phyloP scores from a whole-genome alignment of 2,329 filamentous ascomycete species.

The Colletotrichum gloeosporioides region DNA sequence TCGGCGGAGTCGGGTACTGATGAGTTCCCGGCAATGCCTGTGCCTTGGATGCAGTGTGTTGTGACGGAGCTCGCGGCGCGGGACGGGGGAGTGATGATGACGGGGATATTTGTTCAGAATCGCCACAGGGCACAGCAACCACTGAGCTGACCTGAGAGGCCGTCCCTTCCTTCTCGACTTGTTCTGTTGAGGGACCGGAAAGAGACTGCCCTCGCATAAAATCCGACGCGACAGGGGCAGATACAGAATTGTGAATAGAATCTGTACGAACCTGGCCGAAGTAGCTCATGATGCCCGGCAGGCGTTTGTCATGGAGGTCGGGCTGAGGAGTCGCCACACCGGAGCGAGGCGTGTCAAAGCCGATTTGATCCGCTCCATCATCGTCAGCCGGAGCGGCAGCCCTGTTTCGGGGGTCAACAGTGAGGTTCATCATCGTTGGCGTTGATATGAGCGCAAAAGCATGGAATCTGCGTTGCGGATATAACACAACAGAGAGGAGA shows the following conservation, averaged over 20 bases:
- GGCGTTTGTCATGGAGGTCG: slow-evolving; percentile 91
- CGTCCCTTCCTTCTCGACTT: slow-evolving; percentile 12
- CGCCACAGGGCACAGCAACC: slow-evolving; percentile 19
- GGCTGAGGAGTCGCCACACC: slow-evolving; percentile 93
- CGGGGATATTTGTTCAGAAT: slow-evolving; percentile 19
- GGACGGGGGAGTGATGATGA: neutral
- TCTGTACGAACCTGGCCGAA: slow-evolving; percentile 99
- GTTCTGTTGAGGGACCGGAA: slow-evolving; percentile 18
- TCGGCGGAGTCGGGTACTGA: slow-evolving; percentile 25
- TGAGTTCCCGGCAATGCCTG: slow-evolving; percentile 4
- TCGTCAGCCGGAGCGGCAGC: slow-evolving; percentile 66
- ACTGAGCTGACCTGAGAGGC: slow-evolving; percentile 18
- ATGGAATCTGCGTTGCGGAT: neutral
- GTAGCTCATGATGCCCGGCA: slow-evolving; percentile 96
- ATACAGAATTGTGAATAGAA: slow-evolving; percentile 48
- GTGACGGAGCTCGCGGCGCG: neutral
- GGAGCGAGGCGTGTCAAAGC: slow-evolving; percentile 86
- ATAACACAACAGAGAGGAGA: slow-evolving; percentile 9
- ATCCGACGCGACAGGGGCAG: slow-evolving; percentile 37
- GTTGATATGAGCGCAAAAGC: slow-evolving; percentile 20
- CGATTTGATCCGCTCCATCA: slow-evolving; percentile 77
- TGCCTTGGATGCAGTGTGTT: slow-evolving; percentile 11
- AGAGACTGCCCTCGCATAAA: slow-evolving; percentile 4
- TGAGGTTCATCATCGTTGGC: slow-evolving; percentile 39
- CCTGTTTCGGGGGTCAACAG: slow-evolving; percentile 61